Evolutionary conservation across 2,329 filamentous ascomycete genomes (phyloP).

Genomic region (Xylariaceae sp.): DNA sequence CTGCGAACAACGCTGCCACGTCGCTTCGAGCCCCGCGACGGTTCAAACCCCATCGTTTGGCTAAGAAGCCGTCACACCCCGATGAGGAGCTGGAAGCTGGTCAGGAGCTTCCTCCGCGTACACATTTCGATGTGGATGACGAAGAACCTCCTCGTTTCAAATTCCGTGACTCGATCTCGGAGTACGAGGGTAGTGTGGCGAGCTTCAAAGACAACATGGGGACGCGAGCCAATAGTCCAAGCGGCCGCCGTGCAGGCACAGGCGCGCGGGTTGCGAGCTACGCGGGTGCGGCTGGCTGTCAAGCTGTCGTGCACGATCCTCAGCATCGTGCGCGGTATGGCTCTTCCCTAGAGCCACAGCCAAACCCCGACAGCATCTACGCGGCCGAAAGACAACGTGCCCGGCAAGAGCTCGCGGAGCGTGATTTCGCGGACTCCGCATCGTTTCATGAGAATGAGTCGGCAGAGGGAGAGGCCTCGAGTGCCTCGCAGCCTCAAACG

Average conservation of each 20-base stretch:
- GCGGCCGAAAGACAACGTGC: slow-evolving; percentile 2
- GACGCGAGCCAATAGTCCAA: slow-evolving; percentile 3
- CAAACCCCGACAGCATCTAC: background rate
- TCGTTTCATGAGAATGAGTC: slow-evolving; percentile 8
- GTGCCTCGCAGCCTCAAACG: background rate
- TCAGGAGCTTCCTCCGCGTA: too few relatives aligned
- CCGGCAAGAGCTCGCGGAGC: background rate
- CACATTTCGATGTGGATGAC: slow-evolving; percentile 12
- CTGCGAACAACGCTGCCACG: too few relatives aligned
- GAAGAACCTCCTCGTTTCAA: slow-evolving; percentile 26
- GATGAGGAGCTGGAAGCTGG: background rate
- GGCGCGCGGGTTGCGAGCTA: too few relatives aligned
- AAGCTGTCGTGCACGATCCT: too few relatives aligned
- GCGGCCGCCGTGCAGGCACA: background rate
- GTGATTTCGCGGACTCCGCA: slow-evolving; percentile 11
- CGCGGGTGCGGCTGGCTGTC: too few relatives aligned
- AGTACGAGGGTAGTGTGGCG: slow-evolving; percentile 18
- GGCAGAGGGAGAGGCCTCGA: too few relatives aligned
- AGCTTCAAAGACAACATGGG: slow-evolving; percentile 17
- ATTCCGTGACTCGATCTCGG: slow-evolving; percentile 30
- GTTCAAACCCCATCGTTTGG: slow-evolving; percentile 4
- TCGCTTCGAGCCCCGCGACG: slow-evolving; percentile 15
- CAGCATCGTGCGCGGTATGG: too few relatives aligned
- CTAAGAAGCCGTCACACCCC: slow-evolving; percentile 17
- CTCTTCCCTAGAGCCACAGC: too few relatives aligned